A percentile compares a stretch with the other conserved stretches of the same genome.
Conservation (phyloP, 1,284 basidiomycete genomes). For the Boletus semigastroideus region DNA sequence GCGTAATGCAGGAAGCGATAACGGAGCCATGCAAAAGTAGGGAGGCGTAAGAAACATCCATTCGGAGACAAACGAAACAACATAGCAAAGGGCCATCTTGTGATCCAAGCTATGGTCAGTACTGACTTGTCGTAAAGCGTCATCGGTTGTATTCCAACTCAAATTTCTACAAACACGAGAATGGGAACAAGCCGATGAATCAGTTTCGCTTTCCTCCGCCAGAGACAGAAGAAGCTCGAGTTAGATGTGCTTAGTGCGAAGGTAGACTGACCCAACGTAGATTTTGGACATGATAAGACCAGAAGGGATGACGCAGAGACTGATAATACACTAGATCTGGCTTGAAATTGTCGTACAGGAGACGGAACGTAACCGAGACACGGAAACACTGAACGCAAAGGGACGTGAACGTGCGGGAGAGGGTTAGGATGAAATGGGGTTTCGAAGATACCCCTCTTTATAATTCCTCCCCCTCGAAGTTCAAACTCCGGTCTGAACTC, state of each 20-base stretch:
- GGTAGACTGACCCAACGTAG: slow-evolving; percentile 80
- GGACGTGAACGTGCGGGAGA: slow-evolving; percentile 40
- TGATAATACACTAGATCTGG: slow-evolving; percentile 38
- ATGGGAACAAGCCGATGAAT: slow-evolving; percentile 38
- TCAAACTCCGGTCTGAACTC: slow-evolving; percentile 50
- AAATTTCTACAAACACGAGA: slow-evolving; percentile 68
- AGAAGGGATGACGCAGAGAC: slow-evolving; percentile 26
- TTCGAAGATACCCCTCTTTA: slow-evolving; percentile 41
- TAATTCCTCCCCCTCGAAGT: slow-evolving; percentile 43
- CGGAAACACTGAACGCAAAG: slow-evolving; percentile 48
- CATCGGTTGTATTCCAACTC: slow-evolving; percentile 95
- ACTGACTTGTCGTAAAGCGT: slow-evolving; percentile 83
- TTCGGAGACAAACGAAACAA: slow-evolving; percentile 30
- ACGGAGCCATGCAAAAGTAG: slow-evolving; percentile 32
- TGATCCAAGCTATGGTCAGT: slow-evolving; percentile 39
- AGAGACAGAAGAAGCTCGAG: slow-evolving; percentile 44
- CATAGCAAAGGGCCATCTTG: slow-evolving; percentile 40
- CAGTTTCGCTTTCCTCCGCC: slow-evolving; percentile 49
- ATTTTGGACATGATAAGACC: slow-evolving; percentile 67
- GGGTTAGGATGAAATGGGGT: slow-evolving; percentile 29
- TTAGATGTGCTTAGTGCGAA: slow-evolving; percentile 41
- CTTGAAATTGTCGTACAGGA: slow-evolving; percentile 39
- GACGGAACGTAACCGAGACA: slow-evolving; percentile 48
- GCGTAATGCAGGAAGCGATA: slow-evolving; percentile 31
- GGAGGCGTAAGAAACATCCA: slow-evolving; percentile 28